A percentile compares a stretch with the other conserved stretches of the same genome.
These are phyloP conservation scores for Acer yangbiense DNA, from an alignment of 345 rosid genomes.

Conservation along the genomic window DNA sequence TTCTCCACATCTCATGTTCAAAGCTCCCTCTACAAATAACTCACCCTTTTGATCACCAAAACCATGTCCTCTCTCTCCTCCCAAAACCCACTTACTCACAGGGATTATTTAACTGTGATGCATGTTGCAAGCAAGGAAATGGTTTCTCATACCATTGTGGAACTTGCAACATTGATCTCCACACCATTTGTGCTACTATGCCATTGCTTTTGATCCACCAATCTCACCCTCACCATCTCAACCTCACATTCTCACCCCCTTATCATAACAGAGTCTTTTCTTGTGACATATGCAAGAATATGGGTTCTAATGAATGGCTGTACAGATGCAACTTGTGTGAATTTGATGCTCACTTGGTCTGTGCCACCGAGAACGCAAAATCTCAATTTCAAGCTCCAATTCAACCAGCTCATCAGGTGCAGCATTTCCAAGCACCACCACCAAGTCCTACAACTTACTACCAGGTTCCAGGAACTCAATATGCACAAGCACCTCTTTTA, in stretches of 20 bases:
- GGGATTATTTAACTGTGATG: slow-evolving; percentile 39
- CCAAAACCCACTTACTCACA: slow-evolving; percentile 33
- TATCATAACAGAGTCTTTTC: slow-evolving; percentile 31
- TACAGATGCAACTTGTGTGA: slow-evolving; percentile 44
- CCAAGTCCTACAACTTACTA: neutral
- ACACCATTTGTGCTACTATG: slow-evolving; percentile 46
- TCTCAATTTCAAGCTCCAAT: neutral
- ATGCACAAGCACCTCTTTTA: neutral
- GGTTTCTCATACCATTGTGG: slow-evolving; percentile 52
- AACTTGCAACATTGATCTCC: slow-evolving; percentile 45
- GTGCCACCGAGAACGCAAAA: slow-evolving; percentile 28
- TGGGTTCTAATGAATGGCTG: slow-evolving; percentile 45
- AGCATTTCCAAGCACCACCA: slow-evolving; percentile 7
- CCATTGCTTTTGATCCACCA: slow-evolving; percentile 36
- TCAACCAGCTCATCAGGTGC: slow-evolving; percentile 16
- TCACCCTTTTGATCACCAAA: slow-evolving; percentile 42
- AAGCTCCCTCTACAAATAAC: slow-evolving; percentile 40
- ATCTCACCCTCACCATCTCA: slow-evolving; percentile 47
- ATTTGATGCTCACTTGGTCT: slow-evolving; percentile 49
- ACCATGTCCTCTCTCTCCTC: slow-evolving; percentile 40
- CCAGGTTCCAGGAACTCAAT: neutral
- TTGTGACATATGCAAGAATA: slow-evolving; percentile 36
- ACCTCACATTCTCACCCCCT: slow-evolving; percentile 39
- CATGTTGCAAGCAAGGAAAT: slow-evolving; percentile 38
- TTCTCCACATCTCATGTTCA: slow-evolving; percentile 45